These are phyloP conservation scores for Aspergillus diversus DNA, from an alignment of 495 filamentous ascomycete genomes.

Conservation along the genomic window DNA sequence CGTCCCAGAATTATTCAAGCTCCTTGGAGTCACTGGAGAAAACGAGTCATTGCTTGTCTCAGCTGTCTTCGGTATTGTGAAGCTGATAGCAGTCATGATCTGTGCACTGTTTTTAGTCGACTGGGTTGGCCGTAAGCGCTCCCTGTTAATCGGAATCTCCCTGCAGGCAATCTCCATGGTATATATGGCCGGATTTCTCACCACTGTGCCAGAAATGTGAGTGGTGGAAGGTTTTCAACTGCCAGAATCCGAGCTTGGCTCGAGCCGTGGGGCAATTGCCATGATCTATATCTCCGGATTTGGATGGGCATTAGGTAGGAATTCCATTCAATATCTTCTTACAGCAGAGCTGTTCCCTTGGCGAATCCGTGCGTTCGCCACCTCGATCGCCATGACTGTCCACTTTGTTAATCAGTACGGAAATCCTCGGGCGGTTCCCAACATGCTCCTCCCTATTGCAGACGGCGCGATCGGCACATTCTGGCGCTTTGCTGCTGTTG, in stretches of 20 bases:
- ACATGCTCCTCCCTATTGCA: slow-evolving; percentile 55
- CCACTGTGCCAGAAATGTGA: slow-evolving; percentile 54
- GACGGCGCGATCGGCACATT: slow-evolving; percentile 63
- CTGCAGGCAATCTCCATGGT: slow-evolving; percentile 67
- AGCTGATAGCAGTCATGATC: slow-evolving; percentile 62
- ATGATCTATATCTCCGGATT: slow-evolving; percentile 69
- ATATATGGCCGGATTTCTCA: slow-evolving; percentile 70
- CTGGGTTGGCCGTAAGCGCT: slow-evolving; percentile 71
- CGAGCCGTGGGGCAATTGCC: slow-evolving; percentile 61
- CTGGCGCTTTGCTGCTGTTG: slow-evolving; percentile 68
- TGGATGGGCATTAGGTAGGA: slow-evolving; percentile 77
- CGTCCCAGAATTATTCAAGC: slow-evolving; percentile 65
- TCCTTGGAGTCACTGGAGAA: slow-evolving; percentile 64
- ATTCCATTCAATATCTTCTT: slow-evolving; percentile 74
- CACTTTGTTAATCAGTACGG: slow-evolving; percentile 78
- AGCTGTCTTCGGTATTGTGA: slow-evolving; percentile 73
- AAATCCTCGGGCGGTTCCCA: slow-evolving; percentile 58
- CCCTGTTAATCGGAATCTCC: slow-evolving; percentile 65
- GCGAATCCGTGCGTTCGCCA: slow-evolving; percentile 49
- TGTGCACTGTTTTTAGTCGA: slow-evolving; percentile 77
- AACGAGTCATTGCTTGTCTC: slow-evolving; percentile 68
- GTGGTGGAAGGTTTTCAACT: slow-evolving; percentile 33
- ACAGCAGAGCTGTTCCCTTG: slow-evolving; percentile 77
- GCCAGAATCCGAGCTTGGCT: slow-evolving; percentile 32
- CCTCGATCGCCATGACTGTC: slow-evolving; percentile 53